Percentiles rank a stretch among this genome's conserved stretches.
Evolutionary conservation across 129 eudicot species (phyloP).

Genomic region (Saussurea involucrata): DNA sequence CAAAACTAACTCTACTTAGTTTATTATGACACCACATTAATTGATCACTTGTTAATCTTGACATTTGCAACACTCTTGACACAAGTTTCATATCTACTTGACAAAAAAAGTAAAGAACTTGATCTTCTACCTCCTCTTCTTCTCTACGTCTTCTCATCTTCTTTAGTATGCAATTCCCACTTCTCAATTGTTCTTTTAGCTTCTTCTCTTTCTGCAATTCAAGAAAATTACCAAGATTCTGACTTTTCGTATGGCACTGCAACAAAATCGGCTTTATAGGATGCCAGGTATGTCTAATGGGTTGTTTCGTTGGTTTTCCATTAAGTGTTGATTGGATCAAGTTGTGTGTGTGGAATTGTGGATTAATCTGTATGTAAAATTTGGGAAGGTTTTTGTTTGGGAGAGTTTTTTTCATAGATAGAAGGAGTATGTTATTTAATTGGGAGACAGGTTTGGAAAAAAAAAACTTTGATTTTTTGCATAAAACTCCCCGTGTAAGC

Average conservation of each 20-base stretch:
- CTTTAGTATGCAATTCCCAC: constrained; percentile 71
- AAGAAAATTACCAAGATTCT: neutral
- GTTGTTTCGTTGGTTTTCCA: too few relatives aligned
- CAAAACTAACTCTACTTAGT: constrained; percentile 62
- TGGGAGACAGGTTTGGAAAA: too few relatives aligned
- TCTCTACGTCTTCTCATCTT: constrained; percentile 44
- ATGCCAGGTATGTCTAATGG: neutral
- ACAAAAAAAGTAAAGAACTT: constrained; percentile 70
- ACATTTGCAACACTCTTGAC: constrained; percentile 76
- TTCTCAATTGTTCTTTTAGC: constrained; percentile 59
- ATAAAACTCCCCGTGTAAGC: too few relatives aligned
- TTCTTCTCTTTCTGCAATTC: constrained; percentile 77
- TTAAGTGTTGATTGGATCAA: too few relatives aligned
- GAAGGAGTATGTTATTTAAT: too few relatives aligned
- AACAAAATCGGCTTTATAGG: neutral
- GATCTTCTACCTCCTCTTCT: constrained; percentile 49
- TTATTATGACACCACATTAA: constrained; percentile 80
- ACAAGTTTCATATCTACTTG: constrained; percentile 89
- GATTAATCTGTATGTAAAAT: too few relatives aligned
- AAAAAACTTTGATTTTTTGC: too few relatives aligned
- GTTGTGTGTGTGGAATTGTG: too few relatives aligned
- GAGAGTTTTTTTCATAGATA: too few relatives aligned
- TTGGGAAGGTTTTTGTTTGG: too few relatives aligned
- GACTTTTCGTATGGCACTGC: neutral
- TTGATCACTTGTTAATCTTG: constrained; percentile 71